These are phyloP conservation scores for Oryza glumipatula DNA, from an alignment of 176 grass and related monocot species.

Conservation along the genomic window DNA sequence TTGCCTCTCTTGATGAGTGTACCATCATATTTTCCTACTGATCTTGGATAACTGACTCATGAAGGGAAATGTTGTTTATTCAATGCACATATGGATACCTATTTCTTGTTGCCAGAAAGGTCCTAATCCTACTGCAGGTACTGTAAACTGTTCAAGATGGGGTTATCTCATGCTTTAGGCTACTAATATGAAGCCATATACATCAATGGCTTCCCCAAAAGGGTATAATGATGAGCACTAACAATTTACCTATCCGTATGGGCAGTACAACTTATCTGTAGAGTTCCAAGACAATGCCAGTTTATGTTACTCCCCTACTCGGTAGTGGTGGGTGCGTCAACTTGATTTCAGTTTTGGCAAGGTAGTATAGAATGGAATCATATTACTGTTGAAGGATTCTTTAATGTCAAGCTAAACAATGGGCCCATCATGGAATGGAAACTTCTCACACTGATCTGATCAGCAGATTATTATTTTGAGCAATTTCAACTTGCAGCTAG, in stretches of 20 bases:
- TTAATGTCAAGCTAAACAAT: neutral
- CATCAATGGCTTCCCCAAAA: neutral
- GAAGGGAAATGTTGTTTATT: neutral
- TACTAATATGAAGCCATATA: neutral
- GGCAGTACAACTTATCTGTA: neutral
- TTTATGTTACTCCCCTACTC: neutral
- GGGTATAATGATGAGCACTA: neutral
- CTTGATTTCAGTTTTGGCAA: conserved; percentile 1
- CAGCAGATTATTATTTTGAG: neutral
- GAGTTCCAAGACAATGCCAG: neutral
- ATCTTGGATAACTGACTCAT: neutral
- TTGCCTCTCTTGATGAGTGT: neutral
- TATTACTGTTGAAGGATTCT: conserved; percentile 29
- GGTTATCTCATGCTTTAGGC: neutral
- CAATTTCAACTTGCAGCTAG: conserved; percentile 9
- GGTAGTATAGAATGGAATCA: neutral
- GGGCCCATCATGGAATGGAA: conserved; percentile 3
- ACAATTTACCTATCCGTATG: neutral
- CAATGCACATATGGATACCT: neutral
- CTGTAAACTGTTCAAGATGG: conserved; percentile 2
- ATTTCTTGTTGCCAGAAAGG: neutral
- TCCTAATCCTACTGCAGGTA: neutral
- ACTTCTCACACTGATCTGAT: conserved; percentile 17
- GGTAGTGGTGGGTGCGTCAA: neutral
- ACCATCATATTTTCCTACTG: conserved; percentile 13